Percentiles rank a stretch among this genome's conserved stretches.
Conservation (phyloP, 2,329 filamentous ascomycete species). For the Trichocomaceae sp. region DNA sequence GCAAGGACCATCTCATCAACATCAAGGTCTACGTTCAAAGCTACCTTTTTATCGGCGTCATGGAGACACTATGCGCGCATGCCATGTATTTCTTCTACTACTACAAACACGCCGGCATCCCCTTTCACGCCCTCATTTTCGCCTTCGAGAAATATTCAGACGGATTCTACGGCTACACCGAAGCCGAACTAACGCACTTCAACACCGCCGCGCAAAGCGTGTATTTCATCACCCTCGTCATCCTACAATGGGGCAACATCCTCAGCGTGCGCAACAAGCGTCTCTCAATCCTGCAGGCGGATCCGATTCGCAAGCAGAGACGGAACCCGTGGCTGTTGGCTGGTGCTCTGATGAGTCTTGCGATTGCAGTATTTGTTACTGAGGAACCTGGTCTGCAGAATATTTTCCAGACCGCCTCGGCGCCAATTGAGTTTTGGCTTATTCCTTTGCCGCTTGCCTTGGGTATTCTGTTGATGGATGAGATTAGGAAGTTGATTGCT, state of each 20-base stretch:
- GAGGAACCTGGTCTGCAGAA: slow-evolving; percentile 46
- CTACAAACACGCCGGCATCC: slow-evolving; percentile 44
- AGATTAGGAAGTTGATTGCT: slow-evolving; percentile 47
- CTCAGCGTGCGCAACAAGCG: slow-evolving; percentile 47
- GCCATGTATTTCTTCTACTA: slow-evolving; percentile 52
- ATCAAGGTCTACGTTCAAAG: slow-evolving; percentile 47
- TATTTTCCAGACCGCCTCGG: slow-evolving; percentile 44
- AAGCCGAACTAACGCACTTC: slow-evolving; percentile 42
- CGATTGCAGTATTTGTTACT: slow-evolving; percentile 50
- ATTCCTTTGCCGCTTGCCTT: slow-evolving; percentile 47
- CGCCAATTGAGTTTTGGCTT: slow-evolving; percentile 49
- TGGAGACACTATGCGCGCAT: slow-evolving; percentile 47
- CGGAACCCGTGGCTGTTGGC: slow-evolving; percentile 48
- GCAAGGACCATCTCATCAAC: slow-evolving; percentile 48
- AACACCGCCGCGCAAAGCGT: slow-evolving; percentile 47
- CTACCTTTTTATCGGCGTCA: slow-evolving; percentile 48
- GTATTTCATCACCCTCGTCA: slow-evolving; percentile 50
- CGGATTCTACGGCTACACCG: slow-evolving; percentile 46
- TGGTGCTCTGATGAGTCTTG: slow-evolving; percentile 43
- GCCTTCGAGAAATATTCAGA: slow-evolving; percentile 44
- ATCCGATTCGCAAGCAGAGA: slow-evolving; percentile 42
- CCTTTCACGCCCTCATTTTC: slow-evolving; percentile 45
- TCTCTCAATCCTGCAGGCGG: slow-evolving; percentile 47
- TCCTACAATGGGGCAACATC: slow-evolving; percentile 51
- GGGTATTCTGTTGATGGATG: slow-evolving; percentile 48